Base-by-base conservation (phyloP, 2,329 filamentous ascomycete genomes). In the Knoxdaviesia proteae region DNA sequence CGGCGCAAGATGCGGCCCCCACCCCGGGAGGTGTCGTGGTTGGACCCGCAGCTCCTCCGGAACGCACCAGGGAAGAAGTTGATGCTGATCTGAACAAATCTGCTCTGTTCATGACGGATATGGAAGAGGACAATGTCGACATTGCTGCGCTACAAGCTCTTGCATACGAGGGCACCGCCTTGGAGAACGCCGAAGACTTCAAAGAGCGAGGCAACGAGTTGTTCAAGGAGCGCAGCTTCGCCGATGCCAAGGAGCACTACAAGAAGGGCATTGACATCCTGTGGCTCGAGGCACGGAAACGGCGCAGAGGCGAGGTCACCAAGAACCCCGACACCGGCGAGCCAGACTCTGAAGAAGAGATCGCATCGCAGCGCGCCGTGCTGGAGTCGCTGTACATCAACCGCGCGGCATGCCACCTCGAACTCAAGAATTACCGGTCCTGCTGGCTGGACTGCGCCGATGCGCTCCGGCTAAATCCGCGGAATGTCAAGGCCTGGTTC, bases 91-190 rank as follows among this genome's bases (percentile, higher is more conserved):
- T 76, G 37, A 72, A 73, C 56, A 65, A 66, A 55, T 71, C 66
- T 33, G 90, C 90, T 6, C 70, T 98, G 35, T 98, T 98, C 67
- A 98, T 98, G 90, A 96, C 86, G 32, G 78, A 83, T 50, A 68
- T 94, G 34, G 83, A 83, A 51, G 81, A 92, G 49, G 79, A 87
- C 49, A 94, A 94, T 54, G 67, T 80, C 47, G 77, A 82, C 50
- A 67, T 94, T 1, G 86, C 92, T 52, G 92, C 90, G 1, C 68
- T 98, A 46, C 80, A 83, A 55, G 88, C 90, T 0, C 65, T 98
- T 36, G 84, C 84, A 32, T 94, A 94, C 56, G 90, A 98, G 62
- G 92, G 90, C 20, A 87, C 86, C 6, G 76, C 83, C 40, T 69
- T 77, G 7, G 88, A 96, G 57, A 79, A 93, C 47, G 81, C 77